Base-by-base conservation (phyloP, 495 filamentous ascomycete species). In the Hapsidospora chrysogenum region DNA sequence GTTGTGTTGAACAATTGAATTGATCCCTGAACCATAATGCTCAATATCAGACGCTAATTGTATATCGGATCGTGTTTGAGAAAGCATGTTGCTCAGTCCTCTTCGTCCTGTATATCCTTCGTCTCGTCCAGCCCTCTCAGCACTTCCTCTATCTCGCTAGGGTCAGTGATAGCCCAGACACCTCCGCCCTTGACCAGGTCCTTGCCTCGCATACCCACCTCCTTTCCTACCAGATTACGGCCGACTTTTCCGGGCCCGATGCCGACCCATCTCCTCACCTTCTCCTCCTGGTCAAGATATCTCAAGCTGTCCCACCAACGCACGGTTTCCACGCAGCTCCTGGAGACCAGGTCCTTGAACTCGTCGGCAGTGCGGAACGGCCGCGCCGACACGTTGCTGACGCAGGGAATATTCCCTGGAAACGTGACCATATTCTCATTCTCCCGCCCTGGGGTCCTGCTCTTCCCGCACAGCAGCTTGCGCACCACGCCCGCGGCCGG, bases 241-340 rank as follows among this genome's bases (percentile, higher is more conserved):
- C 86, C 89, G 4, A 97, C 86, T 48, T 93, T 93, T 1, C 87
- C 89, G 0, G 89, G 89, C 2, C 89, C 89, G 42, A 97, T 81
- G 13, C 87, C 89, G 31, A 97, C 67, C 85, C 87, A 96, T 29
- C 85, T 64, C 43, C 72, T 64, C 6, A 96, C 82, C 37, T 78
- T 80, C 46, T 74, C 61, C 39, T 89, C 80, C 43, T 89, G 76
- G 50, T 96, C 83, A 29, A 97, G 58, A 46, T 86, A 95, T 42
- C 74, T 74, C 31, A 96, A 80, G 41, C 79, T 85, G 31, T 89
- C 83, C 75, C 82, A 89, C 89, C 89, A 97, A 40, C 68, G 64
- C 10, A 97, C 84, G 10, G 87, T 95, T 57, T 92, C 83, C 10
- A 85, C 76, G 31, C 76, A 84, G 45, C 80, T 74, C 37, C 80